phyloP scores from a whole-genome alignment of 2,329 filamentous ascomycete species.

The Hypoxylon sp. region DNA sequence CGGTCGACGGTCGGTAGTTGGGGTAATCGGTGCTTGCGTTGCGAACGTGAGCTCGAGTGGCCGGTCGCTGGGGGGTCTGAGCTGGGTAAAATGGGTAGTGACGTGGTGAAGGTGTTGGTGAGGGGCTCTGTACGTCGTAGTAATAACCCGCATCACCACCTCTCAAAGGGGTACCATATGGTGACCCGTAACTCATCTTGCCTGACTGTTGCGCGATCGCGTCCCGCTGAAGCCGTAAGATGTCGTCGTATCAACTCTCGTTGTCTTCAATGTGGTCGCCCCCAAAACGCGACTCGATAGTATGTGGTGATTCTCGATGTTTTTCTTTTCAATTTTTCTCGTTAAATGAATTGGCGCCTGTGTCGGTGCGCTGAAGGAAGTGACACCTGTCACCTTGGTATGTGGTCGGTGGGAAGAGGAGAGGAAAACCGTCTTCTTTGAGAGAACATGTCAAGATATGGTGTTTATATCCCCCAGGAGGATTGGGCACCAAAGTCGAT shows the following conservation, averaged over 20 bases:
- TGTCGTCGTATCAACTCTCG: conserved; percentile 42
- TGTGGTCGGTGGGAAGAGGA: conserved; percentile 72
- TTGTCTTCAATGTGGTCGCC: conserved; percentile 34
- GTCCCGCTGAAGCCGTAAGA: conserved; percentile 50
- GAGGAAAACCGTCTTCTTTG: conserved; percentile 67
- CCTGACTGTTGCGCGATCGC: conserved; percentile 56
- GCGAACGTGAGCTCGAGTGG: conserved; percentile 67
- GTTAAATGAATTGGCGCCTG: conserved; percentile 58
- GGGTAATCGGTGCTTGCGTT: conserved; percentile 60
- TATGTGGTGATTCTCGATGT: conserved; percentile 29
- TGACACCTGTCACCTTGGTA: conserved; percentile 72
- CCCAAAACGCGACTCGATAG: conserved; percentile 37
- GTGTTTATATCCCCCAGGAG: conserved; percentile 58
- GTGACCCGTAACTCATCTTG: conserved; percentile 61
- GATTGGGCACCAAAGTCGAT: conserved; percentile 59
- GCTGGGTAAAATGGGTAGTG: conserved; percentile 64
- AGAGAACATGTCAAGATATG: conserved; percentile 69
- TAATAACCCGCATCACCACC: conserved; percentile 63
- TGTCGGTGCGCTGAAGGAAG: conserved; percentile 64
- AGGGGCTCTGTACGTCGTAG: conserved; percentile 67
- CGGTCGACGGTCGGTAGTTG: conserved; percentile 62
- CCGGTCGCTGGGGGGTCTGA: conserved; percentile 66
- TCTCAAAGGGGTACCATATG: conserved; percentile 63
- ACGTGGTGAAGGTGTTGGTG: conserved; percentile 70
- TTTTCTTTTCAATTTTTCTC: conserved; percentile 37